A percentile compares a stretch with the other conserved stretches of the same genome.
Evolutionary conservation across 352 stramenopile genomes (phyloP).

Genomic region (Phytophthora fragariae): DNA sequence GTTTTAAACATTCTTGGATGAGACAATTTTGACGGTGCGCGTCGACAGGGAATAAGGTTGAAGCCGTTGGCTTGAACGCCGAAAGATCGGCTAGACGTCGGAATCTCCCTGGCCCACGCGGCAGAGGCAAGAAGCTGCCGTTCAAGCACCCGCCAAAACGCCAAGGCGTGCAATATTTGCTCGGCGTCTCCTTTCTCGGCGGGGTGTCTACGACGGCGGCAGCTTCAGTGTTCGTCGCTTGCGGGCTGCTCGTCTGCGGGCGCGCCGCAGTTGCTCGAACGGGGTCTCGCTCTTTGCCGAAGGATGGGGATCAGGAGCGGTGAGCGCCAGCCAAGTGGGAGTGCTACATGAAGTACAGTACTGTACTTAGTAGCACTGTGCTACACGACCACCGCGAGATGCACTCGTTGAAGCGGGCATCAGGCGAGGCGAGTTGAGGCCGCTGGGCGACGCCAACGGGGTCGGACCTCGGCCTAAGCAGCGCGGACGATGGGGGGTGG

Average conservation of each 20-base stretch:
- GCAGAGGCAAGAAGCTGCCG: not conserved
- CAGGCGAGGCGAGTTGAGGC: not conserved
- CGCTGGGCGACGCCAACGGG: no score
- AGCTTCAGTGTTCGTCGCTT: slow-evolving; percentile 1
- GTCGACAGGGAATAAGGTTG: not conserved
- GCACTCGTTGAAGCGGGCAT: not conserved
- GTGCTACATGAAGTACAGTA: not conserved
- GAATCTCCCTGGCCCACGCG: not conserved
- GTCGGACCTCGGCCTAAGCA: not conserved
- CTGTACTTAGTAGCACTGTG: no score
- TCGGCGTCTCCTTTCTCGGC: not conserved
- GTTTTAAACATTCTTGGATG: no score
- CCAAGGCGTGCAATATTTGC: not conserved
- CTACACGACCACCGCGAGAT: not conserved
- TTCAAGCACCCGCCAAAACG: not conserved
- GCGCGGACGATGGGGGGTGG: not conserved
- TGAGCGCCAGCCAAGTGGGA: slow-evolving; percentile 37
- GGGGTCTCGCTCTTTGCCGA: not conserved
- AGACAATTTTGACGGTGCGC: not conserved
- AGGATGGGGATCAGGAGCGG: slow-evolving; percentile 29
- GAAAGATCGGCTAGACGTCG: not conserved
- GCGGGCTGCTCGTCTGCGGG: not conserved
- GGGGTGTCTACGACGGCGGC: not conserved
- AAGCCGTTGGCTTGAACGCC: not conserved
- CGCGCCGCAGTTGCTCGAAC: slow-evolving; percentile 2